Evolutionary conservation across 2,329 filamentous ascomycete genomes (phyloP), one percentile per base, ranked within the genome.

Genomic region (Claviceps sp.): DNA sequence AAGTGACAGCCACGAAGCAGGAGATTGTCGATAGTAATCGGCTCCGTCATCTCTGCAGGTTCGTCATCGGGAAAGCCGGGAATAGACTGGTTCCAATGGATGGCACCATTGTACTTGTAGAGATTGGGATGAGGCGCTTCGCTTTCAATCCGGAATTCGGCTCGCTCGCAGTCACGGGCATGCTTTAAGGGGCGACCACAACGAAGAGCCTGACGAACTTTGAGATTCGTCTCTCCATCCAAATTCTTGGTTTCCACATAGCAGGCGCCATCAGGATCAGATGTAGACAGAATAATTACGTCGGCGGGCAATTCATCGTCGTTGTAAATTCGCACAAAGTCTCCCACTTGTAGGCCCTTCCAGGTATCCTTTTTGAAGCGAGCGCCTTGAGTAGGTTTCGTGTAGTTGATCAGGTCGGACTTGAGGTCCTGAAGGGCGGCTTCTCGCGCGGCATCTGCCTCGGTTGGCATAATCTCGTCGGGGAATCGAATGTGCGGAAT

Each of bases 241-340:
- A 98, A 67, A 65, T 95, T 97, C 73, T 97, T 98, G 2, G 93
- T 98, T 69, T 98, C 93, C 22, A 98, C 86, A 61, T 96, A 98
- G 68, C 93, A 98, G 40, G 88, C 88, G 49, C 93, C 93, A 60
- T 98, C 93, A 1, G 85, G 78, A 60, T 97, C 93, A 2, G 93
- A 95, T 0, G 93, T 97, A 2, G 93, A 87, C 24, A 98, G 71
- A 44, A 98, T 86, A 47, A 97, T 84, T 47, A 98, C 75, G 67
- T 98, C 93, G 47, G 93, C 91, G 1, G 93, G 94, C 24, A 98
- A 81, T 60, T 95, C 89, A 62, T 98, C 93, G 59, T 95, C 87
- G 62, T 94, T 96, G 71, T 96, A 97, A 49, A 98, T 79, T 58
- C 94, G 88, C 51, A 98, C 85, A 68, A 95, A 97, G 67, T 98